Percentiles rank a stretch among this genome's conserved stretches.
These are phyloP conservation scores for Elaphomyces granulatus DNA, from an alignment of 495 filamentous ascomycete genomes.

Conservation along the genomic window DNA sequence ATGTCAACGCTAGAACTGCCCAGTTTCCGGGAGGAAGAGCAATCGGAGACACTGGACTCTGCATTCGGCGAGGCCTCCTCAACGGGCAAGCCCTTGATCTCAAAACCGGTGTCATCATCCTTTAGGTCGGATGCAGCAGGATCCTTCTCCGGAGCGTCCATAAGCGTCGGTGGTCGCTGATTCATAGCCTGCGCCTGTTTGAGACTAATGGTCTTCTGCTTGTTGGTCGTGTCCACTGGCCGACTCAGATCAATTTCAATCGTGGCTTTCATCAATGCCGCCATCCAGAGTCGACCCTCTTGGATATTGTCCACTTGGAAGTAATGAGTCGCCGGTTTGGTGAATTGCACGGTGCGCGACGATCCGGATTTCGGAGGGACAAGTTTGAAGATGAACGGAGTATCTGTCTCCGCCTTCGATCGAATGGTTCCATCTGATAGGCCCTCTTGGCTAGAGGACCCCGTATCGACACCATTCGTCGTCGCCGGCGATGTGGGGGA, in stretches of 20 bases:
- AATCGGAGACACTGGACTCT: conserved; percentile 9
- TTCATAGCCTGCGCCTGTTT: conserved; percentile 70
- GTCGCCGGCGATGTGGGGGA: conserved; percentile 34
- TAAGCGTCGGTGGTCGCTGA: conserved; percentile 75
- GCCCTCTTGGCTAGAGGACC: conserved; percentile 7
- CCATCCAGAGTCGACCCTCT: conserved; percentile 94
- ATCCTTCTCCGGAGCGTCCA: conserved; percentile 29
- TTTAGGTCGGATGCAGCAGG: not conserved
- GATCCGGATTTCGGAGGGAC: conserved; percentile 81
- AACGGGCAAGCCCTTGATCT: conserved; percentile 23
- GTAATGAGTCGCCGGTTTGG: conserved; percentile 91
- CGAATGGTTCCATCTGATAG: conserved; percentile 14
- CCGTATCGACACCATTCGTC: conserved; percentile 9
- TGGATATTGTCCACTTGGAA: conserved; percentile 87
- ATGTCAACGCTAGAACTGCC: conserved; percentile 17
- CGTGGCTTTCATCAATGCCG: conserved; percentile 95
- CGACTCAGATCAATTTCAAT: conserved; percentile 83
- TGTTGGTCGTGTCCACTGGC: conserved; percentile 76
- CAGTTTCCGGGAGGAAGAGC: conserved; percentile 11
- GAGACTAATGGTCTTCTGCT: conserved; percentile 82
- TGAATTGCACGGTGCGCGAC: conserved; percentile 86
- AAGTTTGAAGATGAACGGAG: conserved; percentile 96
- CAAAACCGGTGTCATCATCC: conserved; percentile 17
- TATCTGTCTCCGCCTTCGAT: conserved; percentile 26
- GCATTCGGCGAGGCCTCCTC: conserved; percentile 13